These are phyloP conservation scores for Ascochyta viciae-villosae DNA, from an alignment of 2,329 filamentous ascomycete species.

Conservation along the genomic window DNA sequence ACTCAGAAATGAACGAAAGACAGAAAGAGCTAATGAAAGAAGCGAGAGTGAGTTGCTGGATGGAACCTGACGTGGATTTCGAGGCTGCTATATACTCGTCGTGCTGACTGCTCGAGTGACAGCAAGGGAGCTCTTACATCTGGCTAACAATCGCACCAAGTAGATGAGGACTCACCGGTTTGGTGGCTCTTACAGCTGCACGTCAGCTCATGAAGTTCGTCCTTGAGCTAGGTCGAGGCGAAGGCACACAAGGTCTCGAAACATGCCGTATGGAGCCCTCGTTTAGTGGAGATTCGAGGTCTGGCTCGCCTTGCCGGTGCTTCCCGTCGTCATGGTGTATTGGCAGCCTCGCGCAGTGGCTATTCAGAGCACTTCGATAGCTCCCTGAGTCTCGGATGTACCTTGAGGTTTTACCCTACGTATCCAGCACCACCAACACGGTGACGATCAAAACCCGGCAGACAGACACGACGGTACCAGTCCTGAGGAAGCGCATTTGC, in stretches of 20 bases:
- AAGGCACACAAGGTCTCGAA: conserved; percentile 5
- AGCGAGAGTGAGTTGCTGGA: conserved; percentile 31
- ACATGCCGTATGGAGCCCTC: not conserved
- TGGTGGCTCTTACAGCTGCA: not conserved
- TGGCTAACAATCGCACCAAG: not conserved
- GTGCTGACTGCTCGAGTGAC: not conserved
- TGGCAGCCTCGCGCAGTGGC: not conserved
- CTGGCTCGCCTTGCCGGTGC: conserved; percentile 1
- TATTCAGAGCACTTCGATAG: conserved; percentile 7
- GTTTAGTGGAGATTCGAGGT: not conserved
- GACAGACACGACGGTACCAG: not conserved
- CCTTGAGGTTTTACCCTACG: conserved; percentile 12
- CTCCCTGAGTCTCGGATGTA: conserved; percentile 7
- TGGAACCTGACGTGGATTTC: conserved; percentile 1
- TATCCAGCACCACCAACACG: conserved; percentile 11
- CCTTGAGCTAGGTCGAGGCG: not conserved
- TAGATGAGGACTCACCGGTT: conserved; percentile 8
- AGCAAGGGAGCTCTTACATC: conserved; percentile 6
- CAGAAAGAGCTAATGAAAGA: conserved; percentile 17
- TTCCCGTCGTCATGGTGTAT: not conserved
- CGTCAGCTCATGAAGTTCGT: not conserved
- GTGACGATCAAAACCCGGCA: conserved; percentile 2
- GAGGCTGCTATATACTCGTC: conserved; percentile 5
- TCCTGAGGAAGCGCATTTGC: conserved; percentile 5
- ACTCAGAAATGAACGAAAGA: conserved; percentile 12